Evolutionary conservation across 805 yeast genomes (phyloP), one percentile per base, ranked within the genome.

Genomic region (Jamesozyma gamospora): DNA sequence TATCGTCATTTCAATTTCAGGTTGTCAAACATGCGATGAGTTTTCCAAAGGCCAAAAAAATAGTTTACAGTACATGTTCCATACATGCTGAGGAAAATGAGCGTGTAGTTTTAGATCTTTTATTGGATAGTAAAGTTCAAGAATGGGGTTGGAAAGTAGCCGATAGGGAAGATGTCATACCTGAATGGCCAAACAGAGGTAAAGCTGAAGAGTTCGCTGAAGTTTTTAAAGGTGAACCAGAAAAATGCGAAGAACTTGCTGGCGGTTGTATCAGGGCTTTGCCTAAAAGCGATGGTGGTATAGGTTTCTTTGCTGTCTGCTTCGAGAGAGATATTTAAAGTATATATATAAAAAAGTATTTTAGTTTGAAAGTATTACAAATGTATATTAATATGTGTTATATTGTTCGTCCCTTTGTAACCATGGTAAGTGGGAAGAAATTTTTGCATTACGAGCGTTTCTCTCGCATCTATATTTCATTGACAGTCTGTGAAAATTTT

Each of bases 271-370:
- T 92, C 0, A 69, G 99, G 48, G 82, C 88, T 0, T 63, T 78
- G 32, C 95, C 96, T 1, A 79, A 76, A 45, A 81, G 73, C 33
- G 98, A 92, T 58, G 98, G 97, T 25, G 98, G 98, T n/a, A 92
- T 92, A 51, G 99, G 99, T 0, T 92, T 92, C 57, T 92, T 92
- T 62, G 97, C 96, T 0, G 97, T 88, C 1, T 79, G 92, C 41
- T 90, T 92, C 57, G 82, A 83, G 33, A 41, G 47, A 35, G 35
- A 32, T 28, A 11, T 35, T 4, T 40, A 32, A 18, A 16, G 11
- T n/a, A 8, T 14, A 14, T 29, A 29, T 29, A 21, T 8, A 21
- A 21, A 21, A 21, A 21, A n/a, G n/a, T n/a, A n/a, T n/a, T n/a
- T n/a, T n/a, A n/a, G n/a, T n/a, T n/a, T n/a, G n/a, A n/a, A n/a